Base-by-base conservation (phyloP, 805 yeast genomes). In the Wickerhamiella nectarea region DNA sequence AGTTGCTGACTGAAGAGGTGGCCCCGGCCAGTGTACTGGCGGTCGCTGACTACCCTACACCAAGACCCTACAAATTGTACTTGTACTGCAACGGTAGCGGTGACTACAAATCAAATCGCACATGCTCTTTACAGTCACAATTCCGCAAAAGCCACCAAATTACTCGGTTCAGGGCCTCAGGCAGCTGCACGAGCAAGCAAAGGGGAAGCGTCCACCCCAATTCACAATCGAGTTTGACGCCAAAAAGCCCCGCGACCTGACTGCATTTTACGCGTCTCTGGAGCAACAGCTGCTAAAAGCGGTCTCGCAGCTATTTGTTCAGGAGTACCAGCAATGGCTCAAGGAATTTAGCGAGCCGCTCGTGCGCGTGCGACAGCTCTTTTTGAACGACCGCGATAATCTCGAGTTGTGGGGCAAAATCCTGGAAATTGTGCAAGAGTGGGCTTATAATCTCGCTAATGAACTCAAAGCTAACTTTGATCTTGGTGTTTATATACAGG, bases 361-460 rank as follows among this genome's bases (percentile, higher is more conserved):
- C 5, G 8, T 35, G 12, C 19, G 34, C 22, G 18, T 39, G 8
- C 36, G 36, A 8, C 21, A 15, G 8, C 25, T 39, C 6, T 39
- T 39, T 26, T 28, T 39, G n/a, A 20, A 31, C 21, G 42, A 31
- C 4, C 42, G 42, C 25, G 42, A 39, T 22, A 39, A 39, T 15
- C 17, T 10, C 6, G 26, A 1, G 11, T 19, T 39, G 9, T 39
- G 42, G 42, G 5, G 6, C 9, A 19, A 15, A 18, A 31, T 39
- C 11, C 24, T 31, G 36, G 14, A 6, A 15, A 18, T 31, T 3
- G 15, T 39, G 14, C 10, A 11, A 5, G 21, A 22, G n/a, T 39
- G 42, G 42, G 18, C 14, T 4, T 1, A 9, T 2, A 34, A 26
- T 3, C 29, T 39, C 6, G 6, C 14, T 7, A 2, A 19, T n/a